Percentiles rank a stretch among this genome's conserved stretches.
Evolutionary conservation across 2,329 filamentous ascomycete genomes (phyloP).

Genomic region (Drechslerella dactyloides): DNA sequence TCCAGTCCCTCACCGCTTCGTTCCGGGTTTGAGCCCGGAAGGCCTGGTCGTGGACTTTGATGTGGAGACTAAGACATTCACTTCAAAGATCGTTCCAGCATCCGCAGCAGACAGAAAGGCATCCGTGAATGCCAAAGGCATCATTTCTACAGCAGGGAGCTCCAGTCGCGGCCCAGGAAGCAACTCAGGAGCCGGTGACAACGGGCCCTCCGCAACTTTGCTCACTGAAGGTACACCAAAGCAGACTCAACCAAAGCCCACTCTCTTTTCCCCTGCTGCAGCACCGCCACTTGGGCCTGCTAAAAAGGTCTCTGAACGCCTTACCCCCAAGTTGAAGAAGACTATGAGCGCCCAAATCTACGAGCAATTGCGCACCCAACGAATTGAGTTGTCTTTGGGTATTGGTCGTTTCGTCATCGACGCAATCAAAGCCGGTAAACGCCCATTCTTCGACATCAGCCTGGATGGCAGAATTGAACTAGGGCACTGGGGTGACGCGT

Average conservation of each 20-base stretch:
- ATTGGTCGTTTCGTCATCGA: constrained; percentile 36
- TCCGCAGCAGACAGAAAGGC: neutral
- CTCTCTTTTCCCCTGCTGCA: too few relatives aligned
- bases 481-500: constrained; percentile 4
- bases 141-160: neutral
- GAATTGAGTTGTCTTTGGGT: constrained; percentile 19
- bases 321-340: neutral
- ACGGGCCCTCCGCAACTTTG: too few relatives aligned
- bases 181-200: too few relatives aligned
- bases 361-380: constrained; percentile 21
- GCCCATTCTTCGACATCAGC: constrained; percentile 33
- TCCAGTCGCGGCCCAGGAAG: neutral
- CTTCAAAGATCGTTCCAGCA: neutral
- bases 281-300: neutral
- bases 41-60: constrained; percentile 10
- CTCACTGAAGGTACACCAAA: too few relatives aligned
- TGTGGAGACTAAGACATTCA: neutral
- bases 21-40: neutral
- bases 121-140: neutral
- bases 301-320: neutral
- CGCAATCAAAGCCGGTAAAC: constrained; percentile 15
- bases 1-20: neutral
- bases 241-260: too few relatives aligned
- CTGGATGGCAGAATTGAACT: constrained; percentile 43
- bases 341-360: constrained; percentile 9